A percentile compares a stretch with the other conserved stretches of the same genome.
phyloP scores from a whole-genome alignment of 1,284 basidiomycete species.

The Cutaneotrichosporon sp. region DNA sequence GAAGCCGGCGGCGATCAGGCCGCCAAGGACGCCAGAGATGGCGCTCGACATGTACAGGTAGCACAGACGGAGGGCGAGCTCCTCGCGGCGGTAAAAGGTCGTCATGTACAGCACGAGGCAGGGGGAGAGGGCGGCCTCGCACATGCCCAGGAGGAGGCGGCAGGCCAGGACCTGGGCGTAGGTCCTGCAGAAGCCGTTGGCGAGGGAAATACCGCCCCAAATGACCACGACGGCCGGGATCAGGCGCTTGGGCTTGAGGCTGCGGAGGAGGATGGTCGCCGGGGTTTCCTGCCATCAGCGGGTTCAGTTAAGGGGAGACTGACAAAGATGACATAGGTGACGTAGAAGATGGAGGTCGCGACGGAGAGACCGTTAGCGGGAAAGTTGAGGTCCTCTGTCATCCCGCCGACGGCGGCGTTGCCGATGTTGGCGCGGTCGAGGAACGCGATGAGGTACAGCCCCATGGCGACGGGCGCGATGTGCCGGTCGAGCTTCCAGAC shows the following conservation, averaged over 20 bases:
- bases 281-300: constrained; percentile 28
- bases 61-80: constrained; percentile 34
- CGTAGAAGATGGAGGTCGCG: constrained; percentile 32
- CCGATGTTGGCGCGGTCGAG: constrained; percentile 20
- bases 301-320: too few species aligned
- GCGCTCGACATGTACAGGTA: constrained; percentile 43
- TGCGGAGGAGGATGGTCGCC: constrained; percentile 36
- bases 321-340: constrained; percentile 37
- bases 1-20: constrained; percentile 29
- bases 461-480: constrained; percentile 20
- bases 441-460: constrained; percentile 21
- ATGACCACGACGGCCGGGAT: constrained; percentile 28
- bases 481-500: constrained; percentile 14
- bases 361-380: constrained; percentile 18
- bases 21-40: constrained; percentile 37
- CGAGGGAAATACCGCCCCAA: constrained; percentile 34
- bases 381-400: constrained; percentile 22
- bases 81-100: constrained; percentile 33
- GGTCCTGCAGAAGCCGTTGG: constrained; percentile 20
- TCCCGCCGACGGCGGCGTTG: constrained; percentile 22
- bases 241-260: constrained; percentile 26
- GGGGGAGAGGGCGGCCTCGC: constrained; percentile 38
- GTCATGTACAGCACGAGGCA: constrained; percentile 31
- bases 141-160: constrained; percentile 35
- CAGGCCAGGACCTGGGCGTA: constrained; percentile 29